These are phyloP conservation scores for Pleurotus sapidus DNA, from an alignment of 768 basidiomycete species.

Conservation along the genomic window DNA sequence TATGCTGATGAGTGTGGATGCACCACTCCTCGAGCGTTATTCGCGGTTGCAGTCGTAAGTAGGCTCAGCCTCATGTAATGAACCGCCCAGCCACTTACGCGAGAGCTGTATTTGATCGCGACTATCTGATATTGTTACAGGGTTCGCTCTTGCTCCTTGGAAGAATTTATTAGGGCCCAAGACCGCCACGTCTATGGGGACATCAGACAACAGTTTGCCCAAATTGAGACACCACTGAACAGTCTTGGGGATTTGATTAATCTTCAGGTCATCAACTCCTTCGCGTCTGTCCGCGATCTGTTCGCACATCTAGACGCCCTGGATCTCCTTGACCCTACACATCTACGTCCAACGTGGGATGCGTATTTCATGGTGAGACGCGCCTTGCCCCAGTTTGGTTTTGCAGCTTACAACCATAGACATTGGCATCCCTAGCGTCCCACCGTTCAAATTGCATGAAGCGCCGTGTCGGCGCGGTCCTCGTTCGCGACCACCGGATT, in stretches of 20 bases:
- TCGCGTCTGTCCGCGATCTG: slow-evolving; percentile 48
- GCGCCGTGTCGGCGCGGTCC: slow-evolving; percentile 89
- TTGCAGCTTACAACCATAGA: slow-evolving; percentile 38
- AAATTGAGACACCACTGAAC: slow-evolving; percentile 24
- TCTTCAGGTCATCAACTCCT: slow-evolving; percentile 65
- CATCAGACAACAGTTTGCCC: background rate
- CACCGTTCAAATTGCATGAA: slow-evolving; percentile 96
- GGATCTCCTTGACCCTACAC: slow-evolving; percentile 67
- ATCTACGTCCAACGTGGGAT: slow-evolving; percentile 90
- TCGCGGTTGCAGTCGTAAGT: slow-evolving; percentile 48
- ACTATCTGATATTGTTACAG: background rate
- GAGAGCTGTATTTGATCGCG: background rate
- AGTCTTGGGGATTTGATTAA: slow-evolving; percentile 49
- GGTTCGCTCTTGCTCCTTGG: slow-evolving; percentile 39
- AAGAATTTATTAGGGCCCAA: slow-evolving; percentile 71
- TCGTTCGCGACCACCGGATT: slow-evolving; percentile 82
- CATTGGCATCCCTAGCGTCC: slow-evolving; percentile 86
- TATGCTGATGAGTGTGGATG: slow-evolving; percentile 80
- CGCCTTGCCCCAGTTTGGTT: background rate
- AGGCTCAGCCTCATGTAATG: slow-evolving; percentile 15
- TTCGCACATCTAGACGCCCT: slow-evolving; percentile 63
- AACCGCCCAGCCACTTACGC: background rate
- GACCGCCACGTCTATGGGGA: slow-evolving; percentile 68
- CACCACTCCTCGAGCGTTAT: slow-evolving; percentile 72
- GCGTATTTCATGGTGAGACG: slow-evolving; percentile 89